Conservation (phyloP, 192 early-diverging fungal species). For the Rhizophagus clarus region DNA sequence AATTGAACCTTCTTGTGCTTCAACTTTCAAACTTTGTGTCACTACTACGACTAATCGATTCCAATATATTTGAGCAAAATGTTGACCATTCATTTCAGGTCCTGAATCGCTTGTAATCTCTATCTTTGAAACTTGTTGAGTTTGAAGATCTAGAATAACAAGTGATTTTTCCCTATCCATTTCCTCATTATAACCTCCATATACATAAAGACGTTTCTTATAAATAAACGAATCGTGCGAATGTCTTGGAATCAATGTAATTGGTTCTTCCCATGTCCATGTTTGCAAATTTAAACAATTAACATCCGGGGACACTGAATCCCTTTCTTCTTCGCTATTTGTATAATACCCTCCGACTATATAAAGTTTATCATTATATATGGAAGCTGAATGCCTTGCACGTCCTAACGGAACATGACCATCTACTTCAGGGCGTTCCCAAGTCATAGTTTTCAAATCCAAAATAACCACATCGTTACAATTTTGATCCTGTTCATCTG, state of each 20-base stretch:
- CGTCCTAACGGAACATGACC: constrained; percentile 55
- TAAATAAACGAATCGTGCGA: constrained; percentile 61
- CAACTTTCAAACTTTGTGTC: constrained; percentile 43
- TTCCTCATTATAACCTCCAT: constrained; percentile 59
- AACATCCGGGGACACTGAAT: constrained; percentile 35
- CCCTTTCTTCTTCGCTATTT: constrained; percentile 25
- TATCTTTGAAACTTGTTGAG: constrained; percentile 47
- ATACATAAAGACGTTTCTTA: constrained; percentile 57
- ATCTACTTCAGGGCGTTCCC: constrained; percentile 55
- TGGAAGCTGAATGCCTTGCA: constrained; percentile 61
- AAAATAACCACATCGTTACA: constrained; percentile 64
- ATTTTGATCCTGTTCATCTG: constrained; percentile 53
- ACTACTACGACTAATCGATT: constrained; percentile 60
- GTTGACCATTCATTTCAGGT: constrained; percentile 60
- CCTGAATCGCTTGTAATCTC: constrained; percentile 50
- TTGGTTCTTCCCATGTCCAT: constrained; percentile 58
- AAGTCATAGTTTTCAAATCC: constrained; percentile 59
- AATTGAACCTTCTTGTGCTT: constrained; percentile 46
- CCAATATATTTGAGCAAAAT: constrained; percentile 64
- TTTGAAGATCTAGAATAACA: constrained; percentile 56
- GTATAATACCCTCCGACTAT: constrained; percentile 56
- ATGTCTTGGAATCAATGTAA: constrained; percentile 54
- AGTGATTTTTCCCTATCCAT: constrained; percentile 58
- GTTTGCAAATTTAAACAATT: constrained; percentile 55
- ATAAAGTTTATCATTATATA: constrained; percentile 64